Evolutionary conservation across 2,329 filamentous ascomycete species (phyloP), one percentile per base, ranked within the genome.

Genomic region (Salinomyces thailandicus): DNA sequence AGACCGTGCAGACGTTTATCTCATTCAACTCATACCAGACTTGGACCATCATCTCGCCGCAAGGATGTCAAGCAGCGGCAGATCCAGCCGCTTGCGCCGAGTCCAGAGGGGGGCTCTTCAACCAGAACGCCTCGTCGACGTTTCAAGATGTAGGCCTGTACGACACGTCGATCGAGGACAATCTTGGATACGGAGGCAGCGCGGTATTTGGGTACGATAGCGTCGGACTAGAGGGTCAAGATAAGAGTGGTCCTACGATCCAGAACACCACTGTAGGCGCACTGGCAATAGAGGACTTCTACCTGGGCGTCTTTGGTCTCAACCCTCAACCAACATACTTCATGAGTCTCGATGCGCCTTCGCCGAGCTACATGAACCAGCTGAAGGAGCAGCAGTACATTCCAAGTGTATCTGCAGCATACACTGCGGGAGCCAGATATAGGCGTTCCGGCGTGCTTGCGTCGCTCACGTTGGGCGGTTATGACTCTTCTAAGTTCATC

Each of bases 391-490:
- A 71, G 38, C 71, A 72, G 6, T 63, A 61, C 39, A 81, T 85
- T 32, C 77, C 80, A 1, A 85, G 81, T 54, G 68, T 83, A 43
- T 82, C 78, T 28, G 85, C 81, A 53, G 80, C 78, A 35, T 86
- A 79, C 55, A 85, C 81, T 3, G 81, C 81, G 27, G 82, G 82
- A 12, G 79, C 79, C n/a, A 71, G 71, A 43, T 85, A 85, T 51
- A 69, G 77, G 2, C 47, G 30, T 28, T 42, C 38, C 32, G 49
- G 52, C 5, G 55, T 62, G n/a, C 54, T 60, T 7, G 59, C 52
- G 11, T 66, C 63, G 18, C 58, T 85, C 31, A 81, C 77, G 0
- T 61, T 86, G 7, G 81, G 82, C 15, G 81, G 82, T 18, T 84
- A 79, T 51, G 81, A 85, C 52, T 57, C 66, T 9, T 69, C 72